Conservation (phyloP, 805 yeast species). For the Barnettozyma wickerhamii region DNA sequence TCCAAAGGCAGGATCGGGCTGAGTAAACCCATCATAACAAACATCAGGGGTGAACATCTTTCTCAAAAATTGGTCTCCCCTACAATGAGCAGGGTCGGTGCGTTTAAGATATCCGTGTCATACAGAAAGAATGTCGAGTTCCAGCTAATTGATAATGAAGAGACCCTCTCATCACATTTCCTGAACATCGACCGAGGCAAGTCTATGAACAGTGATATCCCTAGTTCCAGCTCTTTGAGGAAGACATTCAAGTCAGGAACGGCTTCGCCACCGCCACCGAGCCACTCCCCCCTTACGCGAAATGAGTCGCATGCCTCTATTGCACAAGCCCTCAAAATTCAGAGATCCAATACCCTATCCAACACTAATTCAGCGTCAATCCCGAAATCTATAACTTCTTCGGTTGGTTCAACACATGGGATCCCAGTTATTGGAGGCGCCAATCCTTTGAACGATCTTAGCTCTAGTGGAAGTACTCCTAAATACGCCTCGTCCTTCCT, state of each 20-base stretch:
- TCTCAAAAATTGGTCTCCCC: slow-evolving; percentile 63
- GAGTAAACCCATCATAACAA: slow-evolving; percentile 53
- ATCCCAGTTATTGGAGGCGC: slow-evolving; percentile 19
- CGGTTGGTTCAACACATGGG: slow-evolving; percentile 20
- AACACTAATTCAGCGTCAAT: slow-evolving; percentile 21
- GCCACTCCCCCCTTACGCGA: slow-evolving; percentile 30
- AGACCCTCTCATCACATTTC: slow-evolving; percentile 55
- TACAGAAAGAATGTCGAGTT: slow-evolving; percentile 73
- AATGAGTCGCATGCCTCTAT: slow-evolving; percentile 43
- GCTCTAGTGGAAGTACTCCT: slow-evolving; percentile 45
- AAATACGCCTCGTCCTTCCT: slow-evolving; percentile 72
- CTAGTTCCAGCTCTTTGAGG: slow-evolving; percentile 18
- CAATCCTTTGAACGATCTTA: slow-evolving; percentile 23
- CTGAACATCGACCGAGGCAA: slow-evolving; percentile 38
- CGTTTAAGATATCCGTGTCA: slow-evolving; percentile 69
- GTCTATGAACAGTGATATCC: background rate
- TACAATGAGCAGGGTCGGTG: slow-evolving; percentile 71
- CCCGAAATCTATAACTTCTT: slow-evolving; percentile 26
- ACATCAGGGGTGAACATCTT: slow-evolving; percentile 42
- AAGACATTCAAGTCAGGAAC: slow-evolving; percentile 33
- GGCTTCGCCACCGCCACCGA: slow-evolving; percentile 28
- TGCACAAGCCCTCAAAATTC: slow-evolving; percentile 35
- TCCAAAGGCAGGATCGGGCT: slow-evolving; percentile 85
- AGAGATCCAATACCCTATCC: slow-evolving; percentile 31
- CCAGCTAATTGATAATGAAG: slow-evolving; percentile 62